These are phyloP conservation scores for Parathielavia hyrcaniae DNA, from an alignment of 495 filamentous ascomycete species.

Conservation along the genomic window DNA sequence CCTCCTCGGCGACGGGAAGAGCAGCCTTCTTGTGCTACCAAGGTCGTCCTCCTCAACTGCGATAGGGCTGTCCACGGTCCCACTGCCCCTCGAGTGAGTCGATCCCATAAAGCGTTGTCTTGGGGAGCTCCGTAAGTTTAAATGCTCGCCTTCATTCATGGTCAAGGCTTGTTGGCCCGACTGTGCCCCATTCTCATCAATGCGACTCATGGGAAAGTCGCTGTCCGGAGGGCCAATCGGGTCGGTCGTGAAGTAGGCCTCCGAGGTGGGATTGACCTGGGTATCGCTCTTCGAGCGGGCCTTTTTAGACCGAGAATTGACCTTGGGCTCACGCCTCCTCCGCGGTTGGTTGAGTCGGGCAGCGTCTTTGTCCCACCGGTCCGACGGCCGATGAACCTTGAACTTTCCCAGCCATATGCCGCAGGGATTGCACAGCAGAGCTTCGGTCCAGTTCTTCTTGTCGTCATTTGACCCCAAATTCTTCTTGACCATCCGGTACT, in stretches of 20 bases:
- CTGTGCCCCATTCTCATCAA: conserved; percentile 28
- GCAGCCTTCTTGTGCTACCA: conserved; percentile 64
- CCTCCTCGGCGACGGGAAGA: conserved; percentile 69
- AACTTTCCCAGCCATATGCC: conserved; percentile 89
- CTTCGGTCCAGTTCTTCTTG: conserved; percentile 58
- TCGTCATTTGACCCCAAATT: conserved; percentile 51
- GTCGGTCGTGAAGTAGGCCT: conserved; percentile 45
- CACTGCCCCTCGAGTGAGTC: conserved; percentile 45
- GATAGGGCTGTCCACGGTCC: conserved; percentile 61
- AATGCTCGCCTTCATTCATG: conserved; percentile 29
- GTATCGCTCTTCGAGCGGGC: conserved; percentile 37
- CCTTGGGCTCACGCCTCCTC: conserved; percentile 40
- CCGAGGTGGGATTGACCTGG: conserved; percentile 42
- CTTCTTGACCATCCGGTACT: conserved; percentile 72
- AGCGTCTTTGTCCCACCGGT: conserved; percentile 70
- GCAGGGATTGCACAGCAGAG: conserved; percentile 89
- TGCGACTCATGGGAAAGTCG: conserved; percentile 26
- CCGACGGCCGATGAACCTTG: conserved; percentile 72
- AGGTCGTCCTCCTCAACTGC: conserved; percentile 50
- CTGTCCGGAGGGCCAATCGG: conserved; percentile 36
- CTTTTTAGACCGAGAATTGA: conserved; percentile 42
- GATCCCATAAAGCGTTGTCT: conserved; percentile 34
- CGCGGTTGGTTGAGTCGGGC: conserved; percentile 44
- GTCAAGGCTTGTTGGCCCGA: conserved; percentile 29
- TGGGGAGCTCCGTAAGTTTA: conserved; percentile 35